These are phyloP conservation scores for Penicillium psychrofluorescens DNA, from an alignment of 495 filamentous ascomycete genomes.

Conservation along the genomic window DNA sequence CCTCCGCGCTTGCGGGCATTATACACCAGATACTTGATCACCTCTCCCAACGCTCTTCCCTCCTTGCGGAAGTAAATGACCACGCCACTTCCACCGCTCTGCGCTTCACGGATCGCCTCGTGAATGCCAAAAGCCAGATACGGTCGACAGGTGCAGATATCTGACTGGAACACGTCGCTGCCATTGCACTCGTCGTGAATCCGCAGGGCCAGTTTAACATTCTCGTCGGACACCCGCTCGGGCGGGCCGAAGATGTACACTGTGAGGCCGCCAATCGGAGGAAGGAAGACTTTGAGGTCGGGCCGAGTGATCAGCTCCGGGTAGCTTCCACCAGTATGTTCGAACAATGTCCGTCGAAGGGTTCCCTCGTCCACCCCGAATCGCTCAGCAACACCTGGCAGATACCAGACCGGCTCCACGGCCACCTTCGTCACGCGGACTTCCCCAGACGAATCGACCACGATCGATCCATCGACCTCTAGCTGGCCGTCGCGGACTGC, in stretches of 20 bases:
- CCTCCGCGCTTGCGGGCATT: conserved; percentile 79
- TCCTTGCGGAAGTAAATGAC: conserved; percentile 99
- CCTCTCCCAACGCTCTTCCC: conserved; percentile 90
- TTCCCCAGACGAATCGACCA: conserved; percentile 75
- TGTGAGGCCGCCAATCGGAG: conserved; percentile 91
- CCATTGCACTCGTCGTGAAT: conserved; percentile 98
- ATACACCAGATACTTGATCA: conserved; percentile 96
- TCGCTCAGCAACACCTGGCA: conserved; percentile 88
- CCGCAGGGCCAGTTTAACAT: conserved; percentile 75
- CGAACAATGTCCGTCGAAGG: conserved; percentile 80
- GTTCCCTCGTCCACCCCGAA: conserved; percentile 93
- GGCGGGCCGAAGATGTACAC: conserved; percentile 97
- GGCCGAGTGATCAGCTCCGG: conserved; percentile 86
- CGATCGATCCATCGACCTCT: conserved; percentile 83
- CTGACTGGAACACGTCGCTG: conserved; percentile 95
- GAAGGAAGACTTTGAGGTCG: conserved; percentile 93
- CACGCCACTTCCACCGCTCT: conserved; percentile 88
- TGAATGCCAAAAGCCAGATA: conserved; percentile 96
- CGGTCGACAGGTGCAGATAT: conserved; percentile 96
- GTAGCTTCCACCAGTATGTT: conserved; percentile 90
- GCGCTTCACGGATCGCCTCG: conserved; percentile 93
- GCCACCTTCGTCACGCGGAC: conserved; percentile 95
- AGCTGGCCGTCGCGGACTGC: conserved; percentile 73
- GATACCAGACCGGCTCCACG: conserved; percentile 93
- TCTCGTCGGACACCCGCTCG: conserved; percentile 83